Base-by-base conservation (phyloP, 352 stramenopile genomes). In the Phytophthora europaea region DNA sequence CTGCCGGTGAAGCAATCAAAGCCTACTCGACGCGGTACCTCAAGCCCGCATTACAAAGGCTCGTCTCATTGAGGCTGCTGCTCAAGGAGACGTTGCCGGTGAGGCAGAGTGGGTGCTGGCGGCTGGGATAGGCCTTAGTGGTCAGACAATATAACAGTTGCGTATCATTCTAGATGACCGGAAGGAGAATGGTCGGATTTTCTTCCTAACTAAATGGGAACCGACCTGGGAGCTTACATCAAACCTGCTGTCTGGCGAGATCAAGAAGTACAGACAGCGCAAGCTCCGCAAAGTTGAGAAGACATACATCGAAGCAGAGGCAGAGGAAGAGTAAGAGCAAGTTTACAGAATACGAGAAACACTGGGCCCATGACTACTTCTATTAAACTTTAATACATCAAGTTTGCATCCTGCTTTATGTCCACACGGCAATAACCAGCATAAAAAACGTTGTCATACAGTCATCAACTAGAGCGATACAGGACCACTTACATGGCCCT, bases 61-160 rank as follows among this genome's bases (percentile, higher is more conserved):
- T 12, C 55, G 36, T 52, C 55, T 61, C 20, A 51, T 61, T 16
- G 34, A 61, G 20, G 22, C 55, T 4, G 55, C 55, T 36, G n/a
- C 36, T 7, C 13, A 61, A 26, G 55, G 34, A 12, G 55, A 61
- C 6, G 55, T 38, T 20, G 22, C 55, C 28, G 34, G 55, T 20
- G 55, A 61, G 22, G 13, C n/a, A 15, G 59, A 58, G 26, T 66
- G 59, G 47, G 31, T 57, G 18, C n/a, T 66, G 2, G 31, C 47
- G 0, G 10, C 47, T 26, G 18, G 22, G 10, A 12, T 58, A 23
- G 47, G 58, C 47, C 22, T 65, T 4, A 6, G 18, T 8, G 47
- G 43, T 6, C 45, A 22, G 26, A 28, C 59, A 18, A 65, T 15
- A 3, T 65, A 65, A 18, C 28, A 54, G 18, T 45, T 59, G 23